These are phyloP conservation scores for Blastocystis sp. DNA, from an alignment of 352 stramenopile species.

Conservation along the genomic window DNA sequence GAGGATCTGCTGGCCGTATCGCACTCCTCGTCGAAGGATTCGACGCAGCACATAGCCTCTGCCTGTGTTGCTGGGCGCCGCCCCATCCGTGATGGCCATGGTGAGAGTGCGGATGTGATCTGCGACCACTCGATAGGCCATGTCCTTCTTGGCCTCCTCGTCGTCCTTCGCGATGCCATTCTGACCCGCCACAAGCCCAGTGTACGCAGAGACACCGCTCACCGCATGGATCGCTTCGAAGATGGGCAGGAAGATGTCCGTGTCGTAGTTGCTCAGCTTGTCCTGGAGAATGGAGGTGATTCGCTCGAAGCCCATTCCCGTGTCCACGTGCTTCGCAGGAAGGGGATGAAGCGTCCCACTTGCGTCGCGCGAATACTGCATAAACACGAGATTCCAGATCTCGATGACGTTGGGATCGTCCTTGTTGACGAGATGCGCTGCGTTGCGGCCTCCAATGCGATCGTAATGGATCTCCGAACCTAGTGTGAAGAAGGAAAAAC, in stretches of 20 bases:
- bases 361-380: constrained; percentile 93
- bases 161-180: constrained; percentile 66
- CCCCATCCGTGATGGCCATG: constrained; percentile 94
- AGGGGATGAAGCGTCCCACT: constrained; percentile 78
- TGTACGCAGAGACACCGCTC: constrained; percentile 73
- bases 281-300: constrained; percentile 81
- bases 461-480: constrained; percentile 97
- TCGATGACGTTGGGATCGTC: constrained; percentile 96
- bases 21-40: constrained; percentile 89
- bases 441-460: constrained; percentile 85
- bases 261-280: constrained; percentile 96
- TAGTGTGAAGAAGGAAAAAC: neutral
- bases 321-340: constrained; percentile 94
- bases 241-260: constrained; percentile 91
- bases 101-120: constrained; percentile 94
- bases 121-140: constrained; percentile 86
- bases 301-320: constrained; percentile 95
- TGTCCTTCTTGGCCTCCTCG: constrained; percentile 78
- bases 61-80: constrained; percentile 89
- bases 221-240: constrained; percentile 83
- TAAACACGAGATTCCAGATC: constrained; percentile 99
- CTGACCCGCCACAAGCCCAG: constrained; percentile 70
- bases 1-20: constrained; percentile 94
- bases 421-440: constrained; percentile 85
- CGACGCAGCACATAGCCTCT: constrained; percentile 93